Percentiles rank a stretch among this genome's conserved stretches.
Conservation (phyloP, 306 rosid species). For the Gillenia trifoliata region DNA sequence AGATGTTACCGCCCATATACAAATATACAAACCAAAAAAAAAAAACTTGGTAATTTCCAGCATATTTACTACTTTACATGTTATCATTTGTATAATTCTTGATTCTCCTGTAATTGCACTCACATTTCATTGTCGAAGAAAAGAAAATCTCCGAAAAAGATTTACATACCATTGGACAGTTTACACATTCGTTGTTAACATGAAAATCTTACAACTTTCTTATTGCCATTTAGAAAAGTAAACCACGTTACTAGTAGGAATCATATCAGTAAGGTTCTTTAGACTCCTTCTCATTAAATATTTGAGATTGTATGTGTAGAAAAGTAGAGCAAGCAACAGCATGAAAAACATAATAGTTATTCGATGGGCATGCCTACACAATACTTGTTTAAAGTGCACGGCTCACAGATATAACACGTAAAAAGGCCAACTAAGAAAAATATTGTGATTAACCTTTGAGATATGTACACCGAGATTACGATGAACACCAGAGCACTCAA, state of each 20-base stretch:
- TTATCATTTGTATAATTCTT: not conserved
- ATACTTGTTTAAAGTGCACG: not conserved
- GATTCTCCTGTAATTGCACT: not conserved
- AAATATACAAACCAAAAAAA: not conserved
- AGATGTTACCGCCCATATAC: not conserved
- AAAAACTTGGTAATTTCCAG: not conserved
- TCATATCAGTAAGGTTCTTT: not conserved
- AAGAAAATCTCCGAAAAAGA: not conserved
- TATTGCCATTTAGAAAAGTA: not conserved
- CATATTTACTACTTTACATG: not conserved
- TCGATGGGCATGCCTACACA: not conserved
- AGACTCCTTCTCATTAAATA: not conserved
- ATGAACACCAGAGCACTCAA: conserved; percentile 98
- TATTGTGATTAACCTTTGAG: conserved; percentile 67
- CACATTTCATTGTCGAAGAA: not conserved
- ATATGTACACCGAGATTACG: conserved; percentile 99
- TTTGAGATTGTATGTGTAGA: not conserved
- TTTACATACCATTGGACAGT: not conserved
- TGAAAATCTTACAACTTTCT: not conserved
- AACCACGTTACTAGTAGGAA: not conserved
- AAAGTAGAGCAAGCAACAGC: not conserved
- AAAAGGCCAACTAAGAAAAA: not conserved
- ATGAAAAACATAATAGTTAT: not conserved
- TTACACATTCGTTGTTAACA: not conserved
- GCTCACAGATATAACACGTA: conserved; percentile 6